These are phyloP conservation scores for Rhodomyrtus psidioides DNA, from an alignment of 441 rosid genomes.

Conservation along the genomic window DNA sequence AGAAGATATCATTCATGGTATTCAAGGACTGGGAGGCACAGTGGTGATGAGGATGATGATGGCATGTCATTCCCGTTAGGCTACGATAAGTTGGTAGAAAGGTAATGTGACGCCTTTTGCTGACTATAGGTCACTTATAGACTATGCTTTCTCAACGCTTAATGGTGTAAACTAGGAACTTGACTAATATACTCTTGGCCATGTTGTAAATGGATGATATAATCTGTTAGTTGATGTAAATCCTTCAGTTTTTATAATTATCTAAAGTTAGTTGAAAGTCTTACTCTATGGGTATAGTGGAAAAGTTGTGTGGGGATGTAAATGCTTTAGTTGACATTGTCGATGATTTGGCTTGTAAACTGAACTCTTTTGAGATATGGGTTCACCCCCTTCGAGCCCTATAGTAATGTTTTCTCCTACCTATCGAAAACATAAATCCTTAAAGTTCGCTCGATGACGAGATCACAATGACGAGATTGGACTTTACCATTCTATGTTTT, in stretches of 20 bases:
- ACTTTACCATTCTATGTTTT: not conserved
- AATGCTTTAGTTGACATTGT: not conserved
- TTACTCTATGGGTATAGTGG: not conserved
- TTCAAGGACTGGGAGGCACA: constrained; percentile 63
- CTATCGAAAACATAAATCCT: not conserved
- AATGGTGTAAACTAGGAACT: not conserved
- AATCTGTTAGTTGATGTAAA: not conserved
- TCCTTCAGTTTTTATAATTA: not conserved
- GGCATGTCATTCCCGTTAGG: constrained; percentile 76
- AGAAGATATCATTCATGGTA: constrained; percentile 98
- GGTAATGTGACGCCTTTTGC: constrained; percentile 36
- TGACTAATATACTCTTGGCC: not conserved
- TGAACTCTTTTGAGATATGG: not conserved
- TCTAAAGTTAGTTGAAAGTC: not conserved
- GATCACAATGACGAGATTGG: not conserved
- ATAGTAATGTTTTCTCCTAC: not conserved
- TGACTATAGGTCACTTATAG: not conserved
- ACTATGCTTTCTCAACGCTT: not conserved
- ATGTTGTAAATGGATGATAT: not conserved
- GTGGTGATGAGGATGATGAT: constrained; percentile 71
- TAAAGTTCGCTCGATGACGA: not conserved
- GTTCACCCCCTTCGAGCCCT: not conserved
- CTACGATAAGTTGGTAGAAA: constrained; percentile 60
- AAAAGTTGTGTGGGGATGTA: not conserved
- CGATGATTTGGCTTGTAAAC: not conserved